Evolutionary conservation across 2,329 filamentous ascomycete genomes (phyloP).

Genomic region (Pseudopyricularia javanii): DNA sequence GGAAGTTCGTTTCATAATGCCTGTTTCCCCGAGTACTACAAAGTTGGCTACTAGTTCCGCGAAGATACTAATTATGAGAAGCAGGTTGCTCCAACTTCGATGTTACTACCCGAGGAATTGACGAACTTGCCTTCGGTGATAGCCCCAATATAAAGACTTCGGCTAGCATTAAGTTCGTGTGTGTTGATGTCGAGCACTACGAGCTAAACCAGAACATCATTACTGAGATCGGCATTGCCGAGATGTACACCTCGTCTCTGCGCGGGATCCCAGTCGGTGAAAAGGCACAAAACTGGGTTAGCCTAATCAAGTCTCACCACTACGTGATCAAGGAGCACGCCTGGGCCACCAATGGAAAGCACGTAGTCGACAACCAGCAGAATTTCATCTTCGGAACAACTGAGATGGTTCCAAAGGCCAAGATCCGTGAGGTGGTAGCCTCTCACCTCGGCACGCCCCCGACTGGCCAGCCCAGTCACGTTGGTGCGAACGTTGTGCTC

Average conservation of each 20-base stretch:
- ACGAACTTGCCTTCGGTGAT: not conserved
- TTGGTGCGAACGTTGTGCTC: conserved; percentile 44
- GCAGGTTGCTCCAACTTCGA: not conserved
- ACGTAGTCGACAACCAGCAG: conserved; percentile 61
- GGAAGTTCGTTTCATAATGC: not conserved
- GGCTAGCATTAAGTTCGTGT: conserved; percentile 50
- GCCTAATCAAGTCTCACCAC: conserved; percentile 57
- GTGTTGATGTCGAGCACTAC: conserved; percentile 72
- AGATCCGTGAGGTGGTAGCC: conserved; percentile 22
- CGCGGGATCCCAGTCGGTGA: conserved; percentile 43
- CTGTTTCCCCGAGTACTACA: not conserved
- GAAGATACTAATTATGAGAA: not conserved
- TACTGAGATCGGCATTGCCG: conserved; percentile 78
- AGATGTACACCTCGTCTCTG: conserved; percentile 57
- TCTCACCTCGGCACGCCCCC: conserved; percentile 3
- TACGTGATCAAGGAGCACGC: conserved; percentile 62
- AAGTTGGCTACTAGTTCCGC: not conserved
- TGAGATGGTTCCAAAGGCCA: conserved; percentile 21
- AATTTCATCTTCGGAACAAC: conserved; percentile 58
- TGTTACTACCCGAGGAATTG: not conserved
- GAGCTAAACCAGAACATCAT: conserved; percentile 55
- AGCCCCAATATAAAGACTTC: not conserved
- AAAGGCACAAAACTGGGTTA: conserved; percentile 53
- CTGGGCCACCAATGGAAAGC: conserved; percentile 53
- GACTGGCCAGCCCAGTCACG: not conserved